These are phyloP conservation scores for Akanthomyces uredinophilus DNA, from an alignment of 2,329 filamentous ascomycete species.

Conservation along the genomic window DNA sequence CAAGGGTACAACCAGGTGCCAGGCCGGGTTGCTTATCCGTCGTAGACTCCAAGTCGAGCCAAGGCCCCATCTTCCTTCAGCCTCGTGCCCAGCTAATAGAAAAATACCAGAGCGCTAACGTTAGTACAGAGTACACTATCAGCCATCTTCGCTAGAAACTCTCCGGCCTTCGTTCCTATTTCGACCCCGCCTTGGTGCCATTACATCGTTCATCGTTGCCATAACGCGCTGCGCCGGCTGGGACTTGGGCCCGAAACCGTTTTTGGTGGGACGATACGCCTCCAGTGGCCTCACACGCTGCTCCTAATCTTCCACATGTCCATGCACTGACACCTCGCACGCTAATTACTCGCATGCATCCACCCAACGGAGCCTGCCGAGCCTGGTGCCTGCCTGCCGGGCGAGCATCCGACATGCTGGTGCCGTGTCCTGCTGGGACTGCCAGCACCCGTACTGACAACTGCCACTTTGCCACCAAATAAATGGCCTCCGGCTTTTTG, in stretches of 20 bases:
- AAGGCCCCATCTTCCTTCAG: background rate
- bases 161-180: background rate
- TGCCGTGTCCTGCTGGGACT: background rate
- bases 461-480: background rate
- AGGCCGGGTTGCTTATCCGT: background rate
- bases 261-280: background rate
- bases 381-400: background rate
- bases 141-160: slow-evolving; percentile 4
- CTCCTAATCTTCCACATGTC: background rate
- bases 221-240: background rate
- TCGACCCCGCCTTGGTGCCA: background rate
- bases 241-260: background rate
- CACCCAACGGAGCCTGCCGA: slow-evolving; percentile 7
- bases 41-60: background rate
- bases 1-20: background rate
- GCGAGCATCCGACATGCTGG: background rate
- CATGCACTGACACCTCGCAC: background rate
- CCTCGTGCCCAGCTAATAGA: background rate
- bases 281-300: background rate
- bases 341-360: background rate
- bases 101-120: background rate
- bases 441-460: background rate
- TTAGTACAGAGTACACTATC: background rate
- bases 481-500: background rate
- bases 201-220: background rate